phyloP scores from a whole-genome alignment of 768 basidiomycete genomes.

The Austroboletus festivus region DNA sequence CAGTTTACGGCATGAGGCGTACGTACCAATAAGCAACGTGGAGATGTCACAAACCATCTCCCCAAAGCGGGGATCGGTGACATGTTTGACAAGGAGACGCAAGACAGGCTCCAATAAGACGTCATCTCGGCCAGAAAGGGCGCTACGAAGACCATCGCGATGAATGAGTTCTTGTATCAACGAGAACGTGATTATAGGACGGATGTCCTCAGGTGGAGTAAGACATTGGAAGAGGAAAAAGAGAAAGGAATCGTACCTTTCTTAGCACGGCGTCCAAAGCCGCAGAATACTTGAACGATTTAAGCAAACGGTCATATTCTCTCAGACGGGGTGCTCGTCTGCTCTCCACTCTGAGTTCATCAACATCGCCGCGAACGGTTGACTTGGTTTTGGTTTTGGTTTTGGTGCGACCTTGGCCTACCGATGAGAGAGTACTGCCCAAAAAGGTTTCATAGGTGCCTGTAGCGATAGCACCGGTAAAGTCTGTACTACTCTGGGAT shows the following conservation, averaged over 20 bases:
- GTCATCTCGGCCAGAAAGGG: slow-evolving; percentile 89
- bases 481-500: slow-evolving; percentile 46
- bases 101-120: slow-evolving; percentile 89
- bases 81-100: slow-evolving; percentile 78
- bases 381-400: slow-evolving; percentile 40
- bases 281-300: slow-evolving; percentile 90
- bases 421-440: slow-evolving; percentile 47
- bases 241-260: slow-evolving; percentile 50
- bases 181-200: slow-evolving; percentile 83
- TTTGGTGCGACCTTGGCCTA: slow-evolving; percentile 56
- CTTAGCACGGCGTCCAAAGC: slow-evolving; percentile 89
- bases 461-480: slow-evolving; percentile 41
- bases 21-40: slow-evolving; percentile 77
- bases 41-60: slow-evolving; percentile 81
- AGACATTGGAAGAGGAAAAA: not conserved
- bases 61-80: slow-evolving; percentile 91
- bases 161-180: slow-evolving; percentile 91
- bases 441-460: slow-evolving; percentile 70
- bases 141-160: slow-evolving; percentile 82
- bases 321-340: slow-evolving; percentile 67
- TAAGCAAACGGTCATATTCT: slow-evolving; percentile 87
- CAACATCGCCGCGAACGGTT: slow-evolving; percentile 55
- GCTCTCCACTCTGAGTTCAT: slow-evolving; percentile 78
- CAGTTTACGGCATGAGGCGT: not conserved
- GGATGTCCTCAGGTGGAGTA: slow-evolving; percentile 57